Evolutionary conservation across 2,329 filamentous ascomycete genomes (phyloP).

Genomic region (Hawksworthiomyces lignivorus): DNA sequence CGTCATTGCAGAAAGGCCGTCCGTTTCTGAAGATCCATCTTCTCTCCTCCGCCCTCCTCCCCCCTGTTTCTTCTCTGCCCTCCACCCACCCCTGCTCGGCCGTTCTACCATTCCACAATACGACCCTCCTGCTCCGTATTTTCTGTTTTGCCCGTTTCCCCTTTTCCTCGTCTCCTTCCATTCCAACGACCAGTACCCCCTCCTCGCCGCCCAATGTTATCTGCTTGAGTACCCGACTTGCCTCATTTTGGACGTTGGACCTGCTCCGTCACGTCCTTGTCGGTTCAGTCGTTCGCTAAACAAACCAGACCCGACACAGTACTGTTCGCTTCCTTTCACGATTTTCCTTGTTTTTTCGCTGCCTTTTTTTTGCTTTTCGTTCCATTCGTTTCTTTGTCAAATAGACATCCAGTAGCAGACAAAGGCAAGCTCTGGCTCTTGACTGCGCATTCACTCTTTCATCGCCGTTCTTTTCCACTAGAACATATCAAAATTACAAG

Average conservation of each 20-base stretch:
- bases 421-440: too few species aligned
- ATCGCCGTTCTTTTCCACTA: too few species aligned
- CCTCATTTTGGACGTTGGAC: too few species aligned
- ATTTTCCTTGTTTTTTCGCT: slow-evolving; percentile 1
- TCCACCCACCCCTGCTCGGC: not conserved
- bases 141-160: slow-evolving; percentile 2
- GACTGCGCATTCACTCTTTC: too few species aligned
- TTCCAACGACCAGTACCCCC: too few species aligned
- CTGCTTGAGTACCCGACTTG: not conserved
- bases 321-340: too few species aligned
- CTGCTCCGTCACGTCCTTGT: too few species aligned
- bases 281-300: too few species aligned
- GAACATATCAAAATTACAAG: too few species aligned
- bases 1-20: slow-evolving; percentile 4
- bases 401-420: too few species aligned
- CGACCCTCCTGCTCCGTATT: slow-evolving; percentile 1
- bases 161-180: not conserved
- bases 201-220: not conserved
- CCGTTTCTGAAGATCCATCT: not conserved
- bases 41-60: not conserved
- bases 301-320: too few species aligned
- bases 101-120: slow-evolving; percentile 3
- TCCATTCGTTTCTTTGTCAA: not conserved
- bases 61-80: slow-evolving; percentile 2
- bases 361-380: not conserved